phyloP scores from a whole-genome alignment of 176 grass and related monocot genomes.

The Alopecurus myosuroides region DNA sequence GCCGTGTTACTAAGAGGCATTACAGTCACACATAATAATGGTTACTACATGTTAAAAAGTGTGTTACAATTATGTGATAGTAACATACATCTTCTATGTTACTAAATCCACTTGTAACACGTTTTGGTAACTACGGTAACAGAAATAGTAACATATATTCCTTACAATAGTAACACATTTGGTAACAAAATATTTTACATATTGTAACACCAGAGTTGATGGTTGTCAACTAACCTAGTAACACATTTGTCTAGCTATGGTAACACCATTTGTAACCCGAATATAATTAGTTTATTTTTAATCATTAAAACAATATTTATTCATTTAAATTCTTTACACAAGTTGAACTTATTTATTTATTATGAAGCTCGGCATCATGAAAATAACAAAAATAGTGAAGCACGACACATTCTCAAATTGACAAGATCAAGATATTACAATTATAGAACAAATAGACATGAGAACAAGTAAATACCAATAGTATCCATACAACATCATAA shows the following conservation, averaged over 20 bases:
- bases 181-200: background rate
- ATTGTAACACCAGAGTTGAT: background rate
- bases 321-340: background rate
- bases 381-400: background rate
- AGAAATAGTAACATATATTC: no score
- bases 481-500: background rate
- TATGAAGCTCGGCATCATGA: background rate
- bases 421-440: background rate
- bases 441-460: no score
- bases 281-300: no score
- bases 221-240: background rate
- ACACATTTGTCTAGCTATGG: background rate
- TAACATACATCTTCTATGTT: no score
- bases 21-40: no score
- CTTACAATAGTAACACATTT: no score
- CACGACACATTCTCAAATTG: background rate
- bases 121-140: no score
- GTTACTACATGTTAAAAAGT: no score
- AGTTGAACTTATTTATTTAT: background rate
- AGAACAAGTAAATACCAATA: background rate
- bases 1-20: no score
- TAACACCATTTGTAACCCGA: background rate
- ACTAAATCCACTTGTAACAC: no score
- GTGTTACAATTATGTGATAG: no score
- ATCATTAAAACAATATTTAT: background rate